A percentile compares a stretch with the other conserved stretches of the same genome.
Evolutionary conservation across 2,329 filamentous ascomycete species (phyloP).

Genomic region (Fusarium sp.): DNA sequence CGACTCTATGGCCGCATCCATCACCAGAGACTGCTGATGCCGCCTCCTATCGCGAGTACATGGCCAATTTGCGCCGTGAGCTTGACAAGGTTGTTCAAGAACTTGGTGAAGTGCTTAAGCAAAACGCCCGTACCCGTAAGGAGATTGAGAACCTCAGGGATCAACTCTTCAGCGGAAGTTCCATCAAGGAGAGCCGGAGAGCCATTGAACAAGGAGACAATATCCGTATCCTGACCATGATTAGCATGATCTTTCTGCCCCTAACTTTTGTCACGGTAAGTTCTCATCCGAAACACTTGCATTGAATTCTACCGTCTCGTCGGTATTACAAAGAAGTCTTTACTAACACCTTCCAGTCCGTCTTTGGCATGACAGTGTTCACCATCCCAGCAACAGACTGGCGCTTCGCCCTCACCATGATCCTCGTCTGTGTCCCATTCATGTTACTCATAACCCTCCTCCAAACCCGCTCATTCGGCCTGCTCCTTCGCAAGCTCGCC

Average conservation of each 20-base stretch:
- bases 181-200: slow-evolving; percentile 69
- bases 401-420: slow-evolving; percentile 69
- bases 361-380: slow-evolving; percentile 66
- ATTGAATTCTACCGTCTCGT: neutral
- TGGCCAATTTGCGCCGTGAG: slow-evolving; percentile 59
- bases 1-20: slow-evolving; percentile 66
- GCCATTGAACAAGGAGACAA: slow-evolving; percentile 74
- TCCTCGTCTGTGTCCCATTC: slow-evolving; percentile 68
- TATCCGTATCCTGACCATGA: slow-evolving; percentile 69
- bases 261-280: slow-evolving; percentile 69
- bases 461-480: slow-evolving; percentile 55
- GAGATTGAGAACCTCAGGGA: slow-evolving; percentile 69
- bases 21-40: slow-evolving; percentile 58
- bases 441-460: slow-evolving; percentile 60
- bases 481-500: slow-evolving; percentile 39
- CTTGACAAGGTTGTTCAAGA: slow-evolving; percentile 64
- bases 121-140: slow-evolving; percentile 65
- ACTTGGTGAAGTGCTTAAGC: slow-evolving; percentile 58
- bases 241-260: slow-evolving; percentile 71
- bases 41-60: slow-evolving; percentile 60
- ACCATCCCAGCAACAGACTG: slow-evolving; percentile 56
- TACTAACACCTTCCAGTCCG: slow-evolving; percentile 49
- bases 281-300: neutral
- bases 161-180: slow-evolving; percentile 73
- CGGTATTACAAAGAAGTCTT: neutral